Evolutionary conservation across 805 yeast species (phyloP).

Genomic region (Candida corydali): DNA sequence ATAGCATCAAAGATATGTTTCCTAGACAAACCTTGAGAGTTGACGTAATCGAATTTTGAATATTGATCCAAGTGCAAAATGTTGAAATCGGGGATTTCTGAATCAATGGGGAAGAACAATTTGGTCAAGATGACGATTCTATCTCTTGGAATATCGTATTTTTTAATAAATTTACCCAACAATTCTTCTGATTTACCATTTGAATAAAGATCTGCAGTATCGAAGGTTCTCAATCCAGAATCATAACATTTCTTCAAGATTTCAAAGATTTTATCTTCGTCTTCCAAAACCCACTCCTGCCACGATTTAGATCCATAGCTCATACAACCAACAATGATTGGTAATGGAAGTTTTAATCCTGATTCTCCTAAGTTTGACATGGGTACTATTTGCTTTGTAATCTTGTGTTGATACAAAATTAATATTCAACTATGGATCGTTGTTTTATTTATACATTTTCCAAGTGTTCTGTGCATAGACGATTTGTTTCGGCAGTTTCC

Average conservation of each 20-base stretch:
- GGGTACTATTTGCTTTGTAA: too few species aligned
- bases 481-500: too few species aligned
- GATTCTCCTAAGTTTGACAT: conserved; percentile 30
- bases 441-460: too few species aligned
- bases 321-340: conserved; percentile 53
- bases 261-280: conserved; percentile 21
- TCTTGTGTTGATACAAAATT: too few species aligned
- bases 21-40: conserved; percentile 29
- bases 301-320: conserved; percentile 41
- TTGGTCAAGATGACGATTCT: conserved; percentile 19
- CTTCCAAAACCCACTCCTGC: conserved; percentile 28
- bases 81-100: conserved; percentile 5
- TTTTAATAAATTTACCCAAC: conserved; percentile 18
- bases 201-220: conserved; percentile 21
- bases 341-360: conserved; percentile 44
- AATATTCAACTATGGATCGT: too few species aligned
- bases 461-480: too few species aligned
- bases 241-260: conserved; percentile 24
- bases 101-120: conserved; percentile 12
- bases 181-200: conserved; percentile 17
- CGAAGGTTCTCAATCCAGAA: conserved; percentile 19
- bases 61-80: neutral
- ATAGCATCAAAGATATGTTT: conserved; percentile 47
- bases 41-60: conserved; percentile 15
- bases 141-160: conserved; percentile 18